Base-by-base conservation (phyloP, 1,139 yeast species). In the Torulaspora globosa region DNA sequence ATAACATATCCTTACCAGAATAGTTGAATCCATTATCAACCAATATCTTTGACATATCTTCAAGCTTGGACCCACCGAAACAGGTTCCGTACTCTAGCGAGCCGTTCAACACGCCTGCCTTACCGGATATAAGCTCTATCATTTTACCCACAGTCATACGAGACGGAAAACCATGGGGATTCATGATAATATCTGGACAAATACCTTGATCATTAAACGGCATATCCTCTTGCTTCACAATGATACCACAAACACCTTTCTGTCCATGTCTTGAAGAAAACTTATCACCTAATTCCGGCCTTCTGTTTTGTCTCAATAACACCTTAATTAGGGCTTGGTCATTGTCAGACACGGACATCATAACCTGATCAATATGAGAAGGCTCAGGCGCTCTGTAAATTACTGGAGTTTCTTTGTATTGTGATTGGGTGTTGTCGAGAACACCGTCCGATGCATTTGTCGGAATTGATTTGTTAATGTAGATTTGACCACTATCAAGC, bases 111-210 rank as follows among this genome's bases (percentile, higher is more conserved):
- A 92, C 97, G 64, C 98, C 98, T 0, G 98, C 98, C 65, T 92
- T 92, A 58, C 98, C 98, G 27, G 96, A 85, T 23, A 92, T 85
- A 54, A 92, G 75, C 67, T 92, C 99, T 58, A 94, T 83, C 97
- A 92, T 92, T 67, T 92, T 92, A 51, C 98, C 99, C 21, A 92
- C 98, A 39, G 99, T 92, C 99, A 92, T 92, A 75, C 98, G 95
- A 32, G 97, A 90, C 54, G 98, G 98, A 82, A 92, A 92, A 71
- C 97, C 98, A 65, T 92, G 98, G 1, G 98, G 98, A 63, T 92
- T 92, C 96, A 92, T 92, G 62, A 92, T 92, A 56, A 92, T 89
- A 70, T 92, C 98, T 0, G 98, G 98, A 3, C 80, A 73, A 38
- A 90, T 78, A 59, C 97, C 97, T 51, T 81, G 78, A 58, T 90